Evolutionary conservation across 805 yeast species (phyloP).

Genomic region (Pichia kluyveri): DNA sequence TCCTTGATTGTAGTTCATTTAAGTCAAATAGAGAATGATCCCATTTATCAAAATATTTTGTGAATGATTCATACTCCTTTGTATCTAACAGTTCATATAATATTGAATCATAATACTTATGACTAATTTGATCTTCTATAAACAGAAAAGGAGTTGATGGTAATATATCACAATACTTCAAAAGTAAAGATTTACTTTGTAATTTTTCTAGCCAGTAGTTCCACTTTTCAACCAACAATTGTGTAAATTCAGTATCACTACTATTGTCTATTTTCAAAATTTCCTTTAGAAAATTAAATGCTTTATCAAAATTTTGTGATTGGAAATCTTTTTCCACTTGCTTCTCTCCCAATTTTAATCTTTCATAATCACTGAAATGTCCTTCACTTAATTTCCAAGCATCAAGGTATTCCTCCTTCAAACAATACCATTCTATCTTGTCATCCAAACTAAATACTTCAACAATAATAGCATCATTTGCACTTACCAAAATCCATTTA

Average conservation of each 20-base stretch:
- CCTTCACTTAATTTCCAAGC: conserved; percentile 76
- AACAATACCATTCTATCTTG: conserved; percentile 63
- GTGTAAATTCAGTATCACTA: conserved; percentile 14
- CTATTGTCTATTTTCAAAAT: conserved; percentile 27
- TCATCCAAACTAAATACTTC: conserved; percentile 64
- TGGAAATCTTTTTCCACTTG: conserved; percentile 39
- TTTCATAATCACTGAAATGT: conserved; percentile 38
- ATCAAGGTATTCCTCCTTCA: conserved; percentile 41
- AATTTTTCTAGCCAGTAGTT: conserved; percentile 49
- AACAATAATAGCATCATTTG: conserved; percentile 73
- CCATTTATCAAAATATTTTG: conserved; percentile 46
- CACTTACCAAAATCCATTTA: conserved; percentile 62
- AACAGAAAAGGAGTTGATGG: conserved; percentile 34
- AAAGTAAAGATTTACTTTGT: conserved; percentile 36
- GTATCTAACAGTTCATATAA: conserved; percentile 36
- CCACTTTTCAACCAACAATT: conserved; percentile 44
- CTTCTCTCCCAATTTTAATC: conserved; percentile 52
- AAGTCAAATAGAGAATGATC: conserved; percentile 44
- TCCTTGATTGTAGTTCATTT: conserved; percentile 16
- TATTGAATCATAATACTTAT: conserved; percentile 35
- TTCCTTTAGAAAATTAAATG: conserved; percentile 39
- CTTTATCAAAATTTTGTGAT: conserved; percentile 43
- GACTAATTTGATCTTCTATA: conserved; percentile 22
- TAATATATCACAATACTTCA: conserved; percentile 39
- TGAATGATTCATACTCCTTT: conserved; percentile 29